Base-by-base conservation (phyloP, 805 yeast genomes). In the Candida sonorensis region DNA sequence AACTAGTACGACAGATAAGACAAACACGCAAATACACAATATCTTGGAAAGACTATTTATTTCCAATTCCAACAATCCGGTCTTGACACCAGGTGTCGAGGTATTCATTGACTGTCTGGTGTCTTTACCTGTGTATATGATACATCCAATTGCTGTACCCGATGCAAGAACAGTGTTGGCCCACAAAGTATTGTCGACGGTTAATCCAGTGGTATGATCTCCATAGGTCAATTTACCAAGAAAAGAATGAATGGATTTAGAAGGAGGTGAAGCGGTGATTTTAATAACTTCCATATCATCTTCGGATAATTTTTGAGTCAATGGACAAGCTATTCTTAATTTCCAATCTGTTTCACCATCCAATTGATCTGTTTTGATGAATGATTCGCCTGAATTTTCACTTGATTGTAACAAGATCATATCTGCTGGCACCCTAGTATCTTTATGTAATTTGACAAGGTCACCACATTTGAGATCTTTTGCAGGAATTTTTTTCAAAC, bases 281-380 rank as follows among this genome's bases (percentile, higher is more conserved):
- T 67, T 64, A 27, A 77, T 67, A 36, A 72, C 68, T 20, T 65
- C 64, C 31, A 82, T 51, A 29, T 72, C 74, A 30, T 64, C 62
- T n/a, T 69, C 59, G 10, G 72, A 57, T 26, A 74, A 44, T 22
- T 56, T 56, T 52, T 90, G 97, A 1, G 96, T 84, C 18, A 77
- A 49, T 10, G 77, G 69, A 29, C 79, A 70, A 0, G 96, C 92
- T 23, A 84, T 61, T 47, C 98, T 67, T 34, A 92, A 65, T 55
- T 92, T 92, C 99, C 99, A 92, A 61, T 92, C 99, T 5, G 99
- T 92, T 57, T 92, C 99, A 52, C 99, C 99, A 57, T 92, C 99
- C 31, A 92, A 66, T 60, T 92, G 99, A 62, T 92, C 99, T 1
- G 99, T 92, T 48, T 94, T 83, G 42, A 92, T 84, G 49, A 94